These are phyloP conservation scores for Oenanthe javanica DNA, from an alignment of 140 eudicot species.

Conservation along the genomic window DNA sequence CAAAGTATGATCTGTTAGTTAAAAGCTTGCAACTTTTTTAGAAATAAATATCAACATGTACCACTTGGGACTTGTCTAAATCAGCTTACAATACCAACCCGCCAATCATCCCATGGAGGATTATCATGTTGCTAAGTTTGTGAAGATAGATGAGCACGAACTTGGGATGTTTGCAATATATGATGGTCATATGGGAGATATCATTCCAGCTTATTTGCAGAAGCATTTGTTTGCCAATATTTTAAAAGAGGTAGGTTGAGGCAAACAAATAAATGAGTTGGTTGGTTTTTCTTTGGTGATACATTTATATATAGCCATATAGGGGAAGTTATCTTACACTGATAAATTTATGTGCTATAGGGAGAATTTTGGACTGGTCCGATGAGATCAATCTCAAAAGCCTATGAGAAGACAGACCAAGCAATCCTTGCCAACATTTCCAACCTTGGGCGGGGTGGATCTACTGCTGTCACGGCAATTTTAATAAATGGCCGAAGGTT, in stretches of 20 bases:
- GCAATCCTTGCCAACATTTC: conserved; percentile 67
- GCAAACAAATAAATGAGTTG: background rate
- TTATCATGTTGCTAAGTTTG: conserved; percentile 82
- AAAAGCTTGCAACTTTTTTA: background rate
- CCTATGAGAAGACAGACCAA: conserved; percentile 81
- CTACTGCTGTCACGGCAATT: conserved; percentile 92
- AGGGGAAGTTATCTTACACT: background rate
- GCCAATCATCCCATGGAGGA: conserved; percentile 98
- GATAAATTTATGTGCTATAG: conserved; percentile 18
- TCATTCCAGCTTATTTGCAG: conserved; percentile 77
- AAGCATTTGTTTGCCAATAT: conserved; percentile 74
- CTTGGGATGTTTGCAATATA: conserved; percentile 83
- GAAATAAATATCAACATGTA: background rate
- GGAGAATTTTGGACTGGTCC: conserved; percentile 77
- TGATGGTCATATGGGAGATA: conserved; percentile 87
- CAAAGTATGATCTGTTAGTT: background rate
- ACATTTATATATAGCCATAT: background rate
- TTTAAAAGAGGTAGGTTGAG: conserved; percentile 53
- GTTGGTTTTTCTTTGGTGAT: background rate
- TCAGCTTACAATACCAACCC: background rate
- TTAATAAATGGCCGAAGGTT: conserved; percentile 48
- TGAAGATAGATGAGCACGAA: conserved; percentile 47
- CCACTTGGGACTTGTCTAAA: background rate
- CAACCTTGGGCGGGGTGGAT: conserved; percentile 89
- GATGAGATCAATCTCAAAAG: conserved; percentile 49